phyloP scores from a whole-genome alignment of 116 monocot species.

The Dioscorea cayenensis region DNA sequence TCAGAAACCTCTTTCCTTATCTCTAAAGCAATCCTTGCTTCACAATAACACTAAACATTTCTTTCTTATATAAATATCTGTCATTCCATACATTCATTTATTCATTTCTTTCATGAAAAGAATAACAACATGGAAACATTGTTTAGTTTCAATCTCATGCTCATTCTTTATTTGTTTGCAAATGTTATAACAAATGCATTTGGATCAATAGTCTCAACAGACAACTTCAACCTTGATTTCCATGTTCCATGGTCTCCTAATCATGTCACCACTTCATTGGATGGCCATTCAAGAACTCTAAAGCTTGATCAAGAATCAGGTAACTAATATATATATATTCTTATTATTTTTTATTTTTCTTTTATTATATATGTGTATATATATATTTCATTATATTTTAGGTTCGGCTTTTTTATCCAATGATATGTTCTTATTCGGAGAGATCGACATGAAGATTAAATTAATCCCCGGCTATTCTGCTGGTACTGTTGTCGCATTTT shows the following conservation, averaged over 20 bases:
- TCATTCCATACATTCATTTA: not conserved
- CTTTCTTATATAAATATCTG: not conserved
- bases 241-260: constrained; percentile 50
- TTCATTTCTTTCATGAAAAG: constrained; percentile 2
- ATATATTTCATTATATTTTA: not conserved
- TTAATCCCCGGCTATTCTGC: constrained; percentile 45
- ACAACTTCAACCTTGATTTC: constrained; percentile 48
- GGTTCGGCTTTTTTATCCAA: constrained; percentile 37
- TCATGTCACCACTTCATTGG: constrained; percentile 49
- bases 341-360: not conserved
- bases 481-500: constrained; percentile 45
- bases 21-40: constrained; percentile 37
- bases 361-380: too few species aligned
- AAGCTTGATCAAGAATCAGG: constrained; percentile 58
- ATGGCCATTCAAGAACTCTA: constrained; percentile 43
- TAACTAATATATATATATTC: constrained; percentile 1
- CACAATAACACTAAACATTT: constrained; percentile 8
- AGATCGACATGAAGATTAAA: constrained; percentile 43
- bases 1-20: constrained; percentile 21
- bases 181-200: constrained; percentile 5
- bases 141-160: not conserved
- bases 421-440: constrained; percentile 47
- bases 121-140: constrained; percentile 9
- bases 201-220: constrained; percentile 38
- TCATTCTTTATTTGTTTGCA: constrained; percentile 5